A percentile compares a stretch with the other conserved stretches of the same genome.
Conservation (phyloP, 2,329 filamentous ascomycete genomes). For the Cercospora citrullina region DNA sequence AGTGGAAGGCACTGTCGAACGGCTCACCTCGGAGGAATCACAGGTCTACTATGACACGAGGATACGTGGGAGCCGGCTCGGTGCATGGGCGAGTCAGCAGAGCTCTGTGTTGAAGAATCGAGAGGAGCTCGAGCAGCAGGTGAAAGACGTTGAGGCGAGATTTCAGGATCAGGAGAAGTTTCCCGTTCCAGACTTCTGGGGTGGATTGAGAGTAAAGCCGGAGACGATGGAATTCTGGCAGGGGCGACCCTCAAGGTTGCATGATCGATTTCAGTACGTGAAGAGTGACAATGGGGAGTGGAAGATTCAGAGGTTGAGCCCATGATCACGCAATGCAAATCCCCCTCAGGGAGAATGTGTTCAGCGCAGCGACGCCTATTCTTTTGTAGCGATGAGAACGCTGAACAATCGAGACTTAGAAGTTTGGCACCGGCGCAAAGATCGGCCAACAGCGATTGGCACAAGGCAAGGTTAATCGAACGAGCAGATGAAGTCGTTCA, state of each 20-base stretch:
- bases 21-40: conserved; percentile 69
- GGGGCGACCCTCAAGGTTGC: conserved; percentile 82
- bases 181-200: conserved; percentile 92
- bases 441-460: neutral
- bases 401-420: neutral
- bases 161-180: conserved; percentile 78
- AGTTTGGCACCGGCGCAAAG: neutral
- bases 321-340: conserved; percentile 46
- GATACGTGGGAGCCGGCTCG: conserved; percentile 78
- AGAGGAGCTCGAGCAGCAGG: conserved; percentile 71
- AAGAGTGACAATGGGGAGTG: conserved; percentile 50
- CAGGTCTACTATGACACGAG: conserved; percentile 64
- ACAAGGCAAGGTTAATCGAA: neutral
- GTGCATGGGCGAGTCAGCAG: conserved; percentile 92
- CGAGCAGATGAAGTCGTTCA: neutral
- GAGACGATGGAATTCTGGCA: conserved; percentile 95
- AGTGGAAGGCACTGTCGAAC: conserved; percentile 74
- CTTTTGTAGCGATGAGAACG: neutral
- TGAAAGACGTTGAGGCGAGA: conserved; percentile 70
- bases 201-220: conserved; percentile 81
- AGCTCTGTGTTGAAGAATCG: conserved; percentile 72
- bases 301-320: conserved; percentile 69
- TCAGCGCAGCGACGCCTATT: neutral
- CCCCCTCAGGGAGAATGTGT: neutral
- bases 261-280: conserved; percentile 89